Base-by-base conservation (phyloP, 495 filamentous ascomycete genomes). In the Chlorociboria aeruginascens region DNA sequence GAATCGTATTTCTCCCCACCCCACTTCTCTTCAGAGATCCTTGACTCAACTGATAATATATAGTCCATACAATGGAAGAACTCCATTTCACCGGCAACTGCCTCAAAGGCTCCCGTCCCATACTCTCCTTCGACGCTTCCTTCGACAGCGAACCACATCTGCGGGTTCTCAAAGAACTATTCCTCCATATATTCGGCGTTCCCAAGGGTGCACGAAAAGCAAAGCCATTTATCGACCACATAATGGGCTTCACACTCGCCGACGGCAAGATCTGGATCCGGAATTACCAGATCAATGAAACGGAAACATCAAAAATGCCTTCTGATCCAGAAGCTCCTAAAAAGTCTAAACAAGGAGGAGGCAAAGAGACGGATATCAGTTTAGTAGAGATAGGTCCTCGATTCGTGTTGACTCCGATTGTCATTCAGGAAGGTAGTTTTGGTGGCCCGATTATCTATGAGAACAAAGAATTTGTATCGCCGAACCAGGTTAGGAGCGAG, bases 231-330 rank as follows among this genome's bases (percentile, higher is more conserved):
- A 71, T 95, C 40, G 92, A 99, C 62, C 92, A 92, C 49, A 85
- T 97, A 49, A 85, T 96, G 69, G 81, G 80, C 45, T 90, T 99
- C 66, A 95, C 86, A 49, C 66, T 94, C 16, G 88, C 87, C 1
- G 90, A 95, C 54, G 89, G 86, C 51, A 95, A 94, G 70, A 86
- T 99, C 59, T 99, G 93, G 89, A 80, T 96, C 37, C 78, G 92
- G 16, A 84, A 87, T 54, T 99, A 95, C 66, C 88, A 99, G 67
- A 84, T 96, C 63, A 74, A 77, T 50, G 89, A 96, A 61, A 82
- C 83, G 0, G 89, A 90, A 50, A 59, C 70, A 6, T 66, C 69
- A 0, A 81, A 76, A 59, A 31, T 45, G 52, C 61, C 63, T 7
- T 35, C 8, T 9, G 25, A 57, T 20, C 54, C 49, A 38, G 45